A percentile compares a stretch with the other conserved stretches of the same genome.
Evolutionary conservation across 352 stramenopile species (phyloP).

Genomic region (Pelagophyceae sp.): DNA sequence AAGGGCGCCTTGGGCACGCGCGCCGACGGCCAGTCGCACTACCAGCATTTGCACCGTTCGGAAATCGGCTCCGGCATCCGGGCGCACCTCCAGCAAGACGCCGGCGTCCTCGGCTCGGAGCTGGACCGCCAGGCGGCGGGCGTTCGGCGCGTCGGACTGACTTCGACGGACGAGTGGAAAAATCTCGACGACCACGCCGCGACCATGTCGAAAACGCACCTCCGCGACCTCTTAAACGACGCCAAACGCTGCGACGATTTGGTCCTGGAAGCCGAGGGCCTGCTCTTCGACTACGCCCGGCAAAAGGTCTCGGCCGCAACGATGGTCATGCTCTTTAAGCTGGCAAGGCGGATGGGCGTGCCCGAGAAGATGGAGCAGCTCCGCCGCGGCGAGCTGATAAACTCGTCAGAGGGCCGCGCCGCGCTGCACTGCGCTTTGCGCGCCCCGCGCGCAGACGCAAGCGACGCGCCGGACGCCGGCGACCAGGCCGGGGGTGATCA

Average conservation of each 20-base stretch:
- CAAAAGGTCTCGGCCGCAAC: slow-evolving; percentile 74
- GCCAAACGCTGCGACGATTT: slow-evolving; percentile 70
- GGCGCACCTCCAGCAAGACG: too few relatives aligned
- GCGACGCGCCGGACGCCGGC: background rate
- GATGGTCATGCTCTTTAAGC: slow-evolving; percentile 76
- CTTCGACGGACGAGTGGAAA: slow-evolving; percentile 59
- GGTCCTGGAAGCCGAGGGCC: slow-evolving; percentile 40
- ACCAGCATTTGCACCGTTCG: too few relatives aligned
- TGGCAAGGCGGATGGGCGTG: slow-evolving; percentile 74
- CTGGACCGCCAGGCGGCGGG: too few relatives aligned
- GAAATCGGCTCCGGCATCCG: too few relatives aligned
- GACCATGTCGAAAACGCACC: slow-evolving; percentile 66
- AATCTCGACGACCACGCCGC: slow-evolving; percentile 57
- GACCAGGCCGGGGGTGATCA: slow-evolving; percentile 30
- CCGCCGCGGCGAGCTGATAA: slow-evolving; percentile 85
- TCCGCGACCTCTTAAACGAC: slow-evolving; percentile 77
- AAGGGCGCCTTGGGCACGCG: too few relatives aligned
- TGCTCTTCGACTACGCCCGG: slow-evolving; percentile 71
- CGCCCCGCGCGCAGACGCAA: slow-evolving; percentile 39
- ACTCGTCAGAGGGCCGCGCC: slow-evolving; percentile 90
- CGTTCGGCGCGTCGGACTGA: slow-evolving; percentile 48
- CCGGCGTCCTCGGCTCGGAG: too few relatives aligned
- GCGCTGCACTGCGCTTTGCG: slow-evolving; percentile 93
- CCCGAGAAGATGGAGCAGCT: slow-evolving; percentile 75
- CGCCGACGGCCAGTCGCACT: too few relatives aligned